Conservation (phyloP, 805 yeast genomes). For the Kurtzmaniella fragi region DNA sequence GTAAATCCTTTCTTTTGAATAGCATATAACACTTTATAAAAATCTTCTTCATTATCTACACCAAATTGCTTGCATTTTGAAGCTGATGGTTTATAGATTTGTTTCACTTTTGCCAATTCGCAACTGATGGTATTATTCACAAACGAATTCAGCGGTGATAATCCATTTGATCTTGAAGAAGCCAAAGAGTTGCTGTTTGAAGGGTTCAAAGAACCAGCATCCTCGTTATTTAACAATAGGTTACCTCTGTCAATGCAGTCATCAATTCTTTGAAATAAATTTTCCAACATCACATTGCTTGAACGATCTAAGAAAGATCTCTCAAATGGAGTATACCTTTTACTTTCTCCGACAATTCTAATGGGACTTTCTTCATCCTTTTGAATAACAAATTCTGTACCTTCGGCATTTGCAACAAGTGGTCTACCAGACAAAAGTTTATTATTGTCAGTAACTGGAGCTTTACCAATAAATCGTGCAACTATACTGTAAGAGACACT, state of each 20-base stretch:
- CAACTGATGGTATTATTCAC: neutral
- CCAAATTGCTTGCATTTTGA: neutral
- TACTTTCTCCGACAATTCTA: conserved; percentile 22
- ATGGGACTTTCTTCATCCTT: conserved; percentile 22
- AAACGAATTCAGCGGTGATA: too few relatives aligned
- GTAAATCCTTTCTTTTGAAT: conserved; percentile 11
- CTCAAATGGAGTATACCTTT: conserved; percentile 11
- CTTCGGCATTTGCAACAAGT: conserved; percentile 25
- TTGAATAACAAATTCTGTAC: conserved; percentile 37
- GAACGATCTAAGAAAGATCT: conserved; percentile 11
- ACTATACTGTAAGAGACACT: conserved; percentile 27
- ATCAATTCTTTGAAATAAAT: conserved; percentile 20
- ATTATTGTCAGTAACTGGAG: conserved; percentile 20
- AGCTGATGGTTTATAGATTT: conserved; percentile 11
- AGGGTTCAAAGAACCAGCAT: too few relatives aligned
- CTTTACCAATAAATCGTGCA: conserved; percentile 35
- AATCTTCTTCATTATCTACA: conserved; percentile 5
- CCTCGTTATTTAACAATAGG: conserved; percentile 9
- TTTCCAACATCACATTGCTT: conserved; percentile 16
- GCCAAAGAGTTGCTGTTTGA: too few relatives aligned
- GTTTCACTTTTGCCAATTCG: conserved; percentile 15
- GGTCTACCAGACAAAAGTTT: conserved; percentile 9
- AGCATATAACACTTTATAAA: conserved; percentile 9
- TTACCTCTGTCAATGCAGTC: conserved; percentile 24
- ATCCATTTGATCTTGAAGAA: too few relatives aligned